These are phyloP conservation scores for Xanthoparmelia taractica DNA, from an alignment of 495 filamentous ascomycete genomes.

Conservation along the genomic window DNA sequence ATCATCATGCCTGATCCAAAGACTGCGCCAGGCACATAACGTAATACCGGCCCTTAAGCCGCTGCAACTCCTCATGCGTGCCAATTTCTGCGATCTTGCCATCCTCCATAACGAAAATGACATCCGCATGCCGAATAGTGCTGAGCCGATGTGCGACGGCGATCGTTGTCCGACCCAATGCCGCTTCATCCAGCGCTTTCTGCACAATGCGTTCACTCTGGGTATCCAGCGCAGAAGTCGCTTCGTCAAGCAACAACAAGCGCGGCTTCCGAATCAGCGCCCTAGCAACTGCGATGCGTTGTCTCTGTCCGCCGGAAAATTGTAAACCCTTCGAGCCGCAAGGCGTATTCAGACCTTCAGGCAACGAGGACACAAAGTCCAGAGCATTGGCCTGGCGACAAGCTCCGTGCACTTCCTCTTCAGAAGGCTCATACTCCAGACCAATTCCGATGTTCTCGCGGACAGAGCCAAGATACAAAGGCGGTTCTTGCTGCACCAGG, in stretches of 20 bases:
- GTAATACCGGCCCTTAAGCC: no score
- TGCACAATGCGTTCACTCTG: slow-evolving; percentile 66
- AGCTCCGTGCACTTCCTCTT: slow-evolving; percentile 47
- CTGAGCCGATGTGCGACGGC: slow-evolving; percentile 71
- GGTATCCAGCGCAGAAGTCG: slow-evolving; percentile 67
- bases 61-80: slow-evolving; percentile 53
- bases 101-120: slow-evolving; percentile 67
- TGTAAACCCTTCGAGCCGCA: slow-evolving; percentile 56
- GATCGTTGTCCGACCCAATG: slow-evolving; percentile 56
- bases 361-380: slow-evolving; percentile 54
- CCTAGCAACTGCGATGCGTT: slow-evolving; percentile 66
- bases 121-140: slow-evolving; percentile 68
- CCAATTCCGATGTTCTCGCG: slow-evolving; percentile 44
- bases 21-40: neutral
- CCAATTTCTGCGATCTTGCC: slow-evolving; percentile 60
- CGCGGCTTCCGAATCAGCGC: slow-evolving; percentile 65
- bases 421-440: slow-evolving; percentile 34
- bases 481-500: slow-evolving; percentile 56
- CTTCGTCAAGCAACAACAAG: slow-evolving; percentile 70
- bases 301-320: slow-evolving; percentile 71
- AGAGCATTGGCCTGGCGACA: slow-evolving; percentile 54
- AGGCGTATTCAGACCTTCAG: slow-evolving; percentile 50
- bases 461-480: slow-evolving; percentile 56
- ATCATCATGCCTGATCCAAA: neutral
- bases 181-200: slow-evolving; percentile 55